Evolutionary conservation across 306 rosid species (phyloP).

Genomic region (Quercus bicolor): DNA sequence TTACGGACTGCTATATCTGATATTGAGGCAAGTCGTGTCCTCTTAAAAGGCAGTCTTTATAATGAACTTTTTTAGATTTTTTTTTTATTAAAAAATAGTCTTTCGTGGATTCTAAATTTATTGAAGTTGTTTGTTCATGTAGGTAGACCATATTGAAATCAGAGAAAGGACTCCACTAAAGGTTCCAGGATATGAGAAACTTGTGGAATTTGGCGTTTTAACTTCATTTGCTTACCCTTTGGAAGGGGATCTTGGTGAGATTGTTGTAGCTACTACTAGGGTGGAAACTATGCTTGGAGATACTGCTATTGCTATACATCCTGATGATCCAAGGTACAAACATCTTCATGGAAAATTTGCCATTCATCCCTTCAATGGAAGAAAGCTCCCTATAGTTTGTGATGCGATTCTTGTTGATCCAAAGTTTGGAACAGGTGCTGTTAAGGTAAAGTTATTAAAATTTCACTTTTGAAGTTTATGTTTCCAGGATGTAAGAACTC

Average conservation of each 20-base stretch:
- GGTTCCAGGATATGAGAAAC: conserved; percentile 82
- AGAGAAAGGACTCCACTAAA: conserved; percentile 62
- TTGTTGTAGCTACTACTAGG: conserved; percentile 92
- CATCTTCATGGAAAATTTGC: conserved; percentile 84
- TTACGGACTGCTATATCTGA: conserved; percentile 94
- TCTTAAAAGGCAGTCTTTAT: background rate
- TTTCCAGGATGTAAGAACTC: background rate
- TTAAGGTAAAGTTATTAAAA: conserved; percentile 56
- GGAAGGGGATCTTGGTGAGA: conserved; percentile 79
- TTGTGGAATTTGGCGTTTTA: conserved; percentile 83
- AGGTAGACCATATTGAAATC: conserved; percentile 89
- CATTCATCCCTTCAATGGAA: conserved; percentile 83
- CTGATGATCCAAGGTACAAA: conserved; percentile 63
- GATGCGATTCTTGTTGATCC: conserved; percentile 91
- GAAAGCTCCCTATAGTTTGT: conserved; percentile 76
- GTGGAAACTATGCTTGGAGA: conserved; percentile 98
- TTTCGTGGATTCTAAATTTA: conserved; percentile 4
- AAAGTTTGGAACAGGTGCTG: conserved; percentile 92
- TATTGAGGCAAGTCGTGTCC: conserved; percentile 60
- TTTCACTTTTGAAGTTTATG: conserved; percentile 15
- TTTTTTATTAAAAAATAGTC: background rate
- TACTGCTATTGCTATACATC: conserved; percentile 89
- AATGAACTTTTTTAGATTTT: background rate
- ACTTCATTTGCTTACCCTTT: conserved; percentile 84
- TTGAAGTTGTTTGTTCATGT: conserved; percentile 25